Base-by-base conservation (phyloP, 495 filamentous ascomycete species). In the Hypoxylon rickii region DNA sequence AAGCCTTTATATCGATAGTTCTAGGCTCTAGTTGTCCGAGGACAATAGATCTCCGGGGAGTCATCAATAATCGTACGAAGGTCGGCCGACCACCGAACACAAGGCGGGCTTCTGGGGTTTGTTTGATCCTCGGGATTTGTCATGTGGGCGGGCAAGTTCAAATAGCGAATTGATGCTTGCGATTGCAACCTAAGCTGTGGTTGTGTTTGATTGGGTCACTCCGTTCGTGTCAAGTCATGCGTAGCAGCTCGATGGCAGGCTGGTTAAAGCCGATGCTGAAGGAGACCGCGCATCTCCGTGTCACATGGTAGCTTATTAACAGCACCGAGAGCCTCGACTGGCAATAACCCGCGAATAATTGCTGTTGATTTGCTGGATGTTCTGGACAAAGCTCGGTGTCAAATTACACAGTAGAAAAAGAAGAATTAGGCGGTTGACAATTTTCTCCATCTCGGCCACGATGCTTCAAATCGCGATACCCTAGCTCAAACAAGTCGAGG, bases 321-420 rank as follows among this genome's bases (percentile, higher is more conserved):
- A 37, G 16, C 20, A 47, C 32, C 21, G 36, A 34, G 26, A 17
- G 21, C 29, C 33, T 51, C 21, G 19, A 57, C 38, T 47, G 59
- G 59, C 49, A 63, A 63, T 51, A 58, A 54, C 48, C 20, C 53
- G 59, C 59, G 53, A 54, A 63, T 54, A 54, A 50, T 58, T 54
- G 53, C 49, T 44, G 16, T 17, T 18, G 5, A 19, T 16, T 24
- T 44, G 7, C 7, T 43, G 44, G 22, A 40, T 39, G 39, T 32
- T 32, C 32, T 63, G 59, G 59, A 37, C 47, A 20, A 63, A 63
- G 59, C 53, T 63, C 59, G 59, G 52, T 49, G 48, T 48, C 36
- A n/a, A 43, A 29, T 4, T 4, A 10, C 24, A 4, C n/a, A n/a
- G n/a, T n/a, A n/a, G n/a, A n/a, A n/a, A n/a, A n/a, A n/a, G n/a